A percentile compares a stretch with the other conserved stretches of the same genome.
Conservation (phyloP, 805 yeast genomes). For the Hanseniaspora guilliermondii region DNA sequence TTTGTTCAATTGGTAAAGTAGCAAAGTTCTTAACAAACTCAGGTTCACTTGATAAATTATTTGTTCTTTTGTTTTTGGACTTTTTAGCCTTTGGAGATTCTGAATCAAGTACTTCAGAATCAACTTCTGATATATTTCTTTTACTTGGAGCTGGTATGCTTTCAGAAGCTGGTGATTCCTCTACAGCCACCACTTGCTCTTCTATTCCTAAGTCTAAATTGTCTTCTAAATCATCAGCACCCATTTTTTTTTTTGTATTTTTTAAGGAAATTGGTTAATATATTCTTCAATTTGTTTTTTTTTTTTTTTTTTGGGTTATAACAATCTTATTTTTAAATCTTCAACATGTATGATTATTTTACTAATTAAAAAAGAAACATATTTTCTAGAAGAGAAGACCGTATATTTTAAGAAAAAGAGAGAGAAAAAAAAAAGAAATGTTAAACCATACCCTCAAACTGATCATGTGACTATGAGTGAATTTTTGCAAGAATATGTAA, state of each 20-base stretch:
- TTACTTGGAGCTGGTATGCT: constrained; percentile 19
- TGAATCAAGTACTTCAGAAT: constrained; percentile 6
- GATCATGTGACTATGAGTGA: no score
- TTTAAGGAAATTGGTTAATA: background rate
- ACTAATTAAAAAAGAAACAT: no score
- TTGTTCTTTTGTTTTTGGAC: constrained; percentile 15
- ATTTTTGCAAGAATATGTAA: no score
- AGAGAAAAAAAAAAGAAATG: no score
- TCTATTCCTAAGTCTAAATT: constrained; percentile 50
- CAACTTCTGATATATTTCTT: constrained; percentile 21
- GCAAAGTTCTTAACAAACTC: constrained; percentile 4
- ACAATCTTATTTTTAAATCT: background rate
- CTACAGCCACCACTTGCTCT: constrained; percentile 25
- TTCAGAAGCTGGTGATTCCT: constrained; percentile 21
- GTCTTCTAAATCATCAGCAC: constrained; percentile 67
- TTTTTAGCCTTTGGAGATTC: constrained; percentile 7
- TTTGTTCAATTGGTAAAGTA: constrained; percentile 9
- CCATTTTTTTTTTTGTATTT: background rate
- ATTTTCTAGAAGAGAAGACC: no score
- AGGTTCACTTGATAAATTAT: constrained; percentile 14
- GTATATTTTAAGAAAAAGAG: no score
- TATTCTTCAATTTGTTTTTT: background rate
- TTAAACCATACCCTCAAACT: no score
- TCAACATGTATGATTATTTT: background rate
- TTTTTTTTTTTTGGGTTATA: background rate